Base-by-base conservation (phyloP, 352 stramenopile genomes). In the Pythium aristosporum region DNA sequence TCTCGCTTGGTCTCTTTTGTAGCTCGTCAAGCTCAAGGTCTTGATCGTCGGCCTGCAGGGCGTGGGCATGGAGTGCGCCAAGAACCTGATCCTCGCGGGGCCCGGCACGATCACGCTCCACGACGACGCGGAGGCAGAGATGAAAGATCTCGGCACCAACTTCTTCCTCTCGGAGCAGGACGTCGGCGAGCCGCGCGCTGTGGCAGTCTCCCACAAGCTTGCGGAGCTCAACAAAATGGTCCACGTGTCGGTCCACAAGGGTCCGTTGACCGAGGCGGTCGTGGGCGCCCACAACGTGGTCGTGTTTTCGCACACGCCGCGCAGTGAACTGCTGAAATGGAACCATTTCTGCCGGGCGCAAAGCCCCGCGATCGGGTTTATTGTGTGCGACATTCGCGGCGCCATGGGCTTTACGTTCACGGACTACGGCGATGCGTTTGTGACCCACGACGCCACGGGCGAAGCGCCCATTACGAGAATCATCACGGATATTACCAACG, bases 141-240 rank as follows among this genome's bases (percentile, higher is more conserved):
- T 90, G 18, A 88, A 89, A 61, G 92, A 98, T 69, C 68, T 97
- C n/a, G 93, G 93, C 28, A 68, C 69, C n/a, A 98, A 98, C 65
- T 98, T 98, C 61, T 98, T 98, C 65, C 69, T 98, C 16, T 80
- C 76, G 42, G 87, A 97, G 68, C 57, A 84, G 37, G 85, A 96
- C 61, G 75, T 96, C 13, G 87, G 86, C 10, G 66, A 80, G 16
- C 83, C 88, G 9, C 80, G 87, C 23, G 85, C 83, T 5, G 47
- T 63, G 2, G 82, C 81, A 2, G 82, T 88, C 47, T 68, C 79
- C 23, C 82, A 94, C 74, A 90, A 89, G 74, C 76, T 98, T 32
- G 84, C 88, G 32, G 92, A 97, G 69, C 77, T 98, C 9, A 98
- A 98, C 79, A 94, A 94, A 70, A 90, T 96, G 77, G 89, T 97